Conservation (phyloP, 768 basidiomycete species). For the Cystobasidium tubakii region DNA sequence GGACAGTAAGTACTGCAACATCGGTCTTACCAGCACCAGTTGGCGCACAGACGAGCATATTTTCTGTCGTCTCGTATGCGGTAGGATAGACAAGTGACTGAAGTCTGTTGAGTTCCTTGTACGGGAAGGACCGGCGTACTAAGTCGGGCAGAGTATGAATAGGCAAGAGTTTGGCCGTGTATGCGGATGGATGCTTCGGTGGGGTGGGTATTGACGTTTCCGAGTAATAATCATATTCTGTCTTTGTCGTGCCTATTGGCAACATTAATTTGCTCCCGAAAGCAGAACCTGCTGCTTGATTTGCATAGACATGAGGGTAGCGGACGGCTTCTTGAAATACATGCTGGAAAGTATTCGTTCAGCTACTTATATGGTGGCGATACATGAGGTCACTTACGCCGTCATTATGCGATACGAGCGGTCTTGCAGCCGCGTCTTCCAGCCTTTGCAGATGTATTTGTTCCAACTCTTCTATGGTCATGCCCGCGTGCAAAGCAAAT, state of each 20-base stretch:
- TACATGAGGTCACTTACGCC: constrained; percentile 28
- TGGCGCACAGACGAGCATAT: constrained; percentile 90
- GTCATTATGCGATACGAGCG: constrained; percentile 26
- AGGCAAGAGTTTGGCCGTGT: constrained; percentile 64
- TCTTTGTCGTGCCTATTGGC: constrained; percentile 71
- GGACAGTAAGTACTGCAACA: constrained; percentile 85
- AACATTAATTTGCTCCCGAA: constrained; percentile 71
- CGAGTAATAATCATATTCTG: constrained; percentile 71
- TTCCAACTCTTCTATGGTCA: constrained; percentile 32
- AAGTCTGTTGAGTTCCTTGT: constrained; percentile 78
- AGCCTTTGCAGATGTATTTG: constrained; percentile 25
- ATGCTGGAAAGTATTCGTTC: constrained; percentile 30
- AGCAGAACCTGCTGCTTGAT: constrained; percentile 63
- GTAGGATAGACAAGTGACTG: constrained; percentile 91
- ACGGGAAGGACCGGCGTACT: constrained; percentile 76
- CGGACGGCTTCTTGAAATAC: constrained; percentile 51
- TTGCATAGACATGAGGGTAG: constrained; percentile 80
- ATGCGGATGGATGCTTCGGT: constrained; percentile 65
- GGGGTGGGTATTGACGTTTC: constrained; percentile 86
- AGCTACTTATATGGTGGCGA: constrained; percentile 26
- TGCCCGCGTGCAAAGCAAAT: constrained; percentile 27
- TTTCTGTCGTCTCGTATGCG: constrained; percentile 92
- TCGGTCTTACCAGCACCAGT: constrained; percentile 99
- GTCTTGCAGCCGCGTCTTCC: constrained; percentile 25
- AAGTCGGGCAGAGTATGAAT: constrained; percentile 70